These are phyloP conservation scores for Dentipellis sp. DNA, from an alignment of 768 basidiomycete genomes.

Conservation along the genomic window DNA sequence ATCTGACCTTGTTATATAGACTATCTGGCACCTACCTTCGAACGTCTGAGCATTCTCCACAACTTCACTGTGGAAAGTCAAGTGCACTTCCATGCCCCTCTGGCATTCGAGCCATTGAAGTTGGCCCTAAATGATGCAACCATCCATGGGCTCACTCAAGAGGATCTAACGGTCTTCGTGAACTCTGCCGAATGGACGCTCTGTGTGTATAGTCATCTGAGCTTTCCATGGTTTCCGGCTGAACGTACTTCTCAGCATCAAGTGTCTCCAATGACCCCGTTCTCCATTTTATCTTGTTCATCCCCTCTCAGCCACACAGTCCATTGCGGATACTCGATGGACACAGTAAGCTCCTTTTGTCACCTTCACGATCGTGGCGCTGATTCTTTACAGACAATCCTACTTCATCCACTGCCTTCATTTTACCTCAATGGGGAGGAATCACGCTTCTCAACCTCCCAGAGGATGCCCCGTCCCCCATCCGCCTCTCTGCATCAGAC, in stretches of 20 bases:
- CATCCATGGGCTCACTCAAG: slow-evolving; percentile 55
- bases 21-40: slow-evolving; percentile 58
- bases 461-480: slow-evolving; percentile 18
- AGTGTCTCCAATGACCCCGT: slow-evolving; percentile 91
- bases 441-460: slow-evolving; percentile 69
- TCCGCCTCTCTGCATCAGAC: slow-evolving; percentile 31
- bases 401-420: slow-evolving; percentile 57
- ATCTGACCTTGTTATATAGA: slow-evolving; percentile 32
- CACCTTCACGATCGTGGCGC: neutral
- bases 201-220: slow-evolving; percentile 36
- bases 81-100: slow-evolving; percentile 83
- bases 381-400: slow-evolving; percentile 30
- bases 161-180: slow-evolving; percentile 86
- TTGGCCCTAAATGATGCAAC: slow-evolving; percentile 25
- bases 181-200: slow-evolving; percentile 96
- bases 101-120: slow-evolving; percentile 63
- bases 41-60: slow-evolving; percentile 57
- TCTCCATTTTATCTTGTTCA: slow-evolving; percentile 83
- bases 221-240: slow-evolving; percentile 1
- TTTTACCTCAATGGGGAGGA: slow-evolving; percentile 91
- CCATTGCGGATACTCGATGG: slow-evolving; percentile 61
- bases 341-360: slow-evolving; percentile 29
- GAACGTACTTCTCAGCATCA: slow-evolving; percentile 48
- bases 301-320: slow-evolving; percentile 60
- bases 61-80: slow-evolving; percentile 94